phyloP scores from a whole-genome alignment of 1,139 yeast genomes.

The Candida glucosophila region DNA sequence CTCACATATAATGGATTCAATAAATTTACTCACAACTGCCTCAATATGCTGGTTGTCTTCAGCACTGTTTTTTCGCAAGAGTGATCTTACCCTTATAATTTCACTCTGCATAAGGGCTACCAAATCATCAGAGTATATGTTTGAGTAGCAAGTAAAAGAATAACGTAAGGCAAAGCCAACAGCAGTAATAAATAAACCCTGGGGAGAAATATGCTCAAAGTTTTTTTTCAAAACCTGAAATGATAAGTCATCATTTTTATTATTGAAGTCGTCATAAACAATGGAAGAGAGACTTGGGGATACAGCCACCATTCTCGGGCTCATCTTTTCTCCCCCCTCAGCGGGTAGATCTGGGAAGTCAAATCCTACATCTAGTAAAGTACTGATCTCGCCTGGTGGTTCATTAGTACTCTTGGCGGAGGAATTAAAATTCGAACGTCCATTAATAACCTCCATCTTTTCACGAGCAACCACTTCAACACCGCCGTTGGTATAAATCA shows the following conservation, averaged over 20 bases:
- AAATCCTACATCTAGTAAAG: conserved; percentile 54
- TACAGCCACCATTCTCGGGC: conserved; percentile 33
- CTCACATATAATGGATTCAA: conserved; percentile 46
- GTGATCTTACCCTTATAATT: conserved; percentile 19
- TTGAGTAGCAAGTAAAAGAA: conserved; percentile 60
- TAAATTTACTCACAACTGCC: conserved; percentile 25
- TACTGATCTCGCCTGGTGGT: conserved; percentile 26
- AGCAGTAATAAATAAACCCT: conserved; percentile 34
- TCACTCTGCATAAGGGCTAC: conserved; percentile 46
- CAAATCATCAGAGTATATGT: conserved; percentile 58
- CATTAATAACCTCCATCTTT: conserved; percentile 16
- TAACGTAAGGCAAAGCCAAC: conserved; percentile 60
- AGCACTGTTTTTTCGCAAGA: conserved; percentile 8
- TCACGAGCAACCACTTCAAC: conserved; percentile 34
- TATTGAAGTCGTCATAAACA: conserved; percentile 24
- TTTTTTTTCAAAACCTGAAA: conserved; percentile 22
- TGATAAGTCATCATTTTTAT: conserved; percentile 12
- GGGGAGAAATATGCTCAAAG: conserved; percentile 11
- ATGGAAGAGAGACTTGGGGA: conserved; percentile 54
- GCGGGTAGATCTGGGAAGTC: conserved; percentile 24
- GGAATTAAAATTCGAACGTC: background rate
- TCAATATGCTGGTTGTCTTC: conserved; percentile 11
- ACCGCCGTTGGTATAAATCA: conserved; percentile 31
- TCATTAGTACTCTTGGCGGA: conserved; percentile 1
- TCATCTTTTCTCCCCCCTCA: too few species aligned